Percentiles rank a stretch among this genome's conserved stretches.
Conservation (phyloP, 2,329 filamentous ascomycete genomes). For the Penicillium oxalicum region DNA sequence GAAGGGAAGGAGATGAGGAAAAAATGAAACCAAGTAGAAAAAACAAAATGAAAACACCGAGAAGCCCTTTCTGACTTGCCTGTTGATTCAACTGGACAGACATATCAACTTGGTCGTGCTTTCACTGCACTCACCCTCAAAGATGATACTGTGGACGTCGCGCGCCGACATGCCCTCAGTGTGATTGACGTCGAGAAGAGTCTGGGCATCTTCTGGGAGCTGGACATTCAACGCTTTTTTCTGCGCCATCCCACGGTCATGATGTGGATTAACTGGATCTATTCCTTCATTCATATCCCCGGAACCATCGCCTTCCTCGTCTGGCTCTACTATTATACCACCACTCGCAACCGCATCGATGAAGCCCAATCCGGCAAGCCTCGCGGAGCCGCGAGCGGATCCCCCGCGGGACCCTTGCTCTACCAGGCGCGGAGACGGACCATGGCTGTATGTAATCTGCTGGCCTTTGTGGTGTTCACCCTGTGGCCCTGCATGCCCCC, state of each 20-base stretch:
- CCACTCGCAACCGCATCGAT: slow-evolving; percentile 50
- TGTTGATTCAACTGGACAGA: slow-evolving; percentile 39
- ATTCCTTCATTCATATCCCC: slow-evolving; percentile 73
- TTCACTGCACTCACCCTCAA: slow-evolving; percentile 64
- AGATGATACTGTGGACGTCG: slow-evolving; percentile 62
- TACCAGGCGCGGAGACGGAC: slow-evolving; percentile 53
- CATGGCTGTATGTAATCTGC: slow-evolving; percentile 53
- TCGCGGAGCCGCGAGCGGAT: slow-evolving; percentile 32
- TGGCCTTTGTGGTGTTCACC: slow-evolving; percentile 56
- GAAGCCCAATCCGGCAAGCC: slow-evolving; percentile 37
- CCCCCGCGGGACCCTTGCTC: slow-evolving; percentile 45
- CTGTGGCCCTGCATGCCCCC: slow-evolving; percentile 58
- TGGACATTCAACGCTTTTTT: slow-evolving; percentile 55
- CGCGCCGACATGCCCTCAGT: slow-evolving; percentile 62
- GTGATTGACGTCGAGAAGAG: slow-evolving; percentile 61
- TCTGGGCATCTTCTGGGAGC: slow-evolving; percentile 61
- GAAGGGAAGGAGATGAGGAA: too few relatives aligned
- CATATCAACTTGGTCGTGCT: slow-evolving; percentile 68
- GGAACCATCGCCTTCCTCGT: slow-evolving; percentile 66
- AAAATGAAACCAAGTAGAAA: too few relatives aligned
- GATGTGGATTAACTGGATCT: slow-evolving; percentile 65
- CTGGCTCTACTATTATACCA: slow-evolving; percentile 65
- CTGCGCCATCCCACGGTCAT: slow-evolving; percentile 52
- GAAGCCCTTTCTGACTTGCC: not conserved
- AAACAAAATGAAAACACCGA: not conserved